Evolutionary conservation across 2,329 filamentous ascomycete species (phyloP), one percentile per base, ranked within the genome.

Genomic region (Venturia nashicola): DNA sequence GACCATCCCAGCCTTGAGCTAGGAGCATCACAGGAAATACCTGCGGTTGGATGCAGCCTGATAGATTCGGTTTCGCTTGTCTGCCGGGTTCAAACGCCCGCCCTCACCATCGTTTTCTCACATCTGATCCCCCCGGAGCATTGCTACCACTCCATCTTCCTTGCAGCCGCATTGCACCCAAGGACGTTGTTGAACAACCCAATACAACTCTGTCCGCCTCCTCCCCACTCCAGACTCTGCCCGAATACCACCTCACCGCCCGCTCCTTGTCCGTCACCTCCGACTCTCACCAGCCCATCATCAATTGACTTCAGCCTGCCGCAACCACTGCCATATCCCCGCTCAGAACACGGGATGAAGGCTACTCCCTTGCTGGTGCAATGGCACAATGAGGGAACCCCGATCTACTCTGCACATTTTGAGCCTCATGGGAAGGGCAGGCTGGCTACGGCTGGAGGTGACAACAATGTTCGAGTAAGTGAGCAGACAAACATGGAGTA

Each of bases 321-420:
- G 46, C 46, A 57, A n/a, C 32, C 18, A 36, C 27, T 39, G 27
- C 0, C 32, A 36, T 3, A 36, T n/a, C 51, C 27, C 51, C 51
- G 23, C 42, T 27, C 42, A 8, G 36, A 27, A 43, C 36, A 36
- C 44, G 62, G 65, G 61, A 99, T 99, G 94, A 97, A 96, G 84
- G 92, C 91, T 73, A 88, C 91, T 72, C 93, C 94, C 70, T 83
- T 99, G 70, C 93, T 97, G 74, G 93, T 99, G 78, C 91, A 95
- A 81, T 99, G 94, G 94, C 95, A 99, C 78, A 90, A 97, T 76
- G 90, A 96, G 73, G 96, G 95, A 78, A 86, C 90, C 71, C 94
- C 94, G 65, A 92, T 99, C 74, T 99, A 97, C 79, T 97, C 93
- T 54, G 91, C 91, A 70, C 93, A 97, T 76, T 99, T 97, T 74